Evolutionary conservation across 2,329 filamentous ascomycete species (phyloP).

Genomic region (Aureobasidium namibiae): DNA sequence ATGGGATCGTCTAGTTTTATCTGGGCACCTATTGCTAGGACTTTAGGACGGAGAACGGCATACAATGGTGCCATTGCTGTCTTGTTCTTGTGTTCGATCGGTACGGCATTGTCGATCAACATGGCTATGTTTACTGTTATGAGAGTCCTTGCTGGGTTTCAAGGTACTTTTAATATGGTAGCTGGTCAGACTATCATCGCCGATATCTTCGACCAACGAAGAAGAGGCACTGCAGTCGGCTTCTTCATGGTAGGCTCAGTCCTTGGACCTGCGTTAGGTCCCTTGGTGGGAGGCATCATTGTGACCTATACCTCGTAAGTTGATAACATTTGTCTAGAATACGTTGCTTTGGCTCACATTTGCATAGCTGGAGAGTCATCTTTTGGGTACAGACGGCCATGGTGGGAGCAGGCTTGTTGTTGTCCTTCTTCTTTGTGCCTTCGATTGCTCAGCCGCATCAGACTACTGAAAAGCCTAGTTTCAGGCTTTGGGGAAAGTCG

Average conservation of each 20-base stretch:
- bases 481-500: conserved; percentile 24
- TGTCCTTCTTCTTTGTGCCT: conserved; percentile 56
- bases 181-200: conserved; percentile 58
- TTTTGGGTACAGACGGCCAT: conserved; percentile 67
- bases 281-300: conserved; percentile 63
- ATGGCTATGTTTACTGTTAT: conserved; percentile 62
- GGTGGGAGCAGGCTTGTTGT: conserved; percentile 47
- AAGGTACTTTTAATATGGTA: conserved; percentile 65
- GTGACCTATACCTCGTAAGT: conserved; percentile 61
- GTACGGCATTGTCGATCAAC: conserved; percentile 61
- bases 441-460: conserved; percentile 10
- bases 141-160: conserved; percentile 61
- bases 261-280: conserved; percentile 51
- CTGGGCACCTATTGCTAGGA: conserved; percentile 56
- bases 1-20: conserved; percentile 62
- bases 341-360: no score
- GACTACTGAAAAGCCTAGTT: neutral
- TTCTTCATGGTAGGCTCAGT: conserved; percentile 61
- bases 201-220: conserved; percentile 30
- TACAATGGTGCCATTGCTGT: conserved; percentile 48
- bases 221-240: conserved; percentile 61
- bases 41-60: conserved; percentile 36
- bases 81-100: conserved; percentile 59
- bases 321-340: no score
- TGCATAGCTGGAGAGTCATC: conserved; percentile 68